Evolutionary conservation across 2,329 filamentous ascomycete species (phyloP).

Genomic region (Hypoxylon sp.): DNA sequence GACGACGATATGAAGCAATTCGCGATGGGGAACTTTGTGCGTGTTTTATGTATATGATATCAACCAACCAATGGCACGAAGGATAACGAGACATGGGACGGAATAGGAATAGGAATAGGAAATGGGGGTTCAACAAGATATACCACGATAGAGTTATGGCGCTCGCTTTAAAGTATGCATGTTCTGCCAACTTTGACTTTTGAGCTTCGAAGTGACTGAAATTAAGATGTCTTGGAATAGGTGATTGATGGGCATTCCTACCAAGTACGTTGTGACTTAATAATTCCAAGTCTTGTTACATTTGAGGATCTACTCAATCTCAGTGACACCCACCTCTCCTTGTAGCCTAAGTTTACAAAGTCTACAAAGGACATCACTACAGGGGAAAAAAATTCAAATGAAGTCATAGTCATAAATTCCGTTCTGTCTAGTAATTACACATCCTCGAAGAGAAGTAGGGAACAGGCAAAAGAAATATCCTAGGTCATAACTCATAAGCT

Average conservation of each 20-base stretch:
- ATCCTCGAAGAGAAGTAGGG: slow-evolving; percentile 12
- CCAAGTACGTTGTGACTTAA: too few relatives aligned
- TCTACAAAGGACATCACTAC: background rate
- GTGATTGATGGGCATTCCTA: background rate
- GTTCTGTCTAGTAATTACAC: slow-evolving; percentile 12
- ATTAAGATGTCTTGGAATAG: background rate
- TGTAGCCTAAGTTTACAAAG: background rate
- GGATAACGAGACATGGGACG: slow-evolving; percentile 9
- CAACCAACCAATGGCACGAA: background rate
- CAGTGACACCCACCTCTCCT: background rate
- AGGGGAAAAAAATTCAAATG: background rate
- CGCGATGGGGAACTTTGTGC: slow-evolving; percentile 4
- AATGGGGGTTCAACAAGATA: slow-evolving; percentile 11
- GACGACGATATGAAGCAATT: slow-evolving; percentile 44
- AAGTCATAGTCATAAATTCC: background rate
- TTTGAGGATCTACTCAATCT: background rate
- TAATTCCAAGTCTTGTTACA: too few relatives aligned
- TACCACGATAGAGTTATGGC: slow-evolving; percentile 29
- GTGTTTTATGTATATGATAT: slow-evolving; percentile 6
- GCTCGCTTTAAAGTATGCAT: slow-evolving; percentile 11
- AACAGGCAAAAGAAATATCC: slow-evolving; percentile 8
- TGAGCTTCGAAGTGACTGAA: background rate
- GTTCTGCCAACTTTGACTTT: background rate
- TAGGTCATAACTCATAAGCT: slow-evolving; percentile 30
- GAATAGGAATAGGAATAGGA: background rate